A percentile compares a stretch with the other conserved stretches of the same genome.
These are phyloP conservation scores for Mycena haematopus DNA, from an alignment of 768 basidiomycete genomes.

Conservation along the genomic window DNA sequence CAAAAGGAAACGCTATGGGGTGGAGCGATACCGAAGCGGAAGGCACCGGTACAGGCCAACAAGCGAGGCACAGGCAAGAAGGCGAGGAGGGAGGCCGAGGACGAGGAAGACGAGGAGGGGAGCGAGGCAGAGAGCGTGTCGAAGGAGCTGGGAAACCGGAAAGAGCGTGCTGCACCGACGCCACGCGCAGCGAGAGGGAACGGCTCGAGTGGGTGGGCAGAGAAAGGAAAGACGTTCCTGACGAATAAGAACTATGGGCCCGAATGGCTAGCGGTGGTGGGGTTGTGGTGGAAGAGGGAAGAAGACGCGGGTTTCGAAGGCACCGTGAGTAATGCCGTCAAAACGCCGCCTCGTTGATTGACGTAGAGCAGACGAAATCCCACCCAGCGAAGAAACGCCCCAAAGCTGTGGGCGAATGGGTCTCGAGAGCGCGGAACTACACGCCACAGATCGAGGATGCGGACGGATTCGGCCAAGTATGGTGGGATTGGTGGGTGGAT, in stretches of 20 bases:
- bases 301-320: neutral
- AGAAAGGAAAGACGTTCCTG: neutral
- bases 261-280: neutral
- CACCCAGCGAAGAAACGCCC: neutral
- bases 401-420: conserved; percentile 1
- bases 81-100: neutral
- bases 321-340: neutral
- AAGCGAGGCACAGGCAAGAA: neutral
- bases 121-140: too few species aligned
- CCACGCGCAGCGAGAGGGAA: neutral
- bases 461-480: neutral
- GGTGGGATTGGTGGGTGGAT: neutral
- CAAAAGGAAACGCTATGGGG: conserved; percentile 16
- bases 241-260: neutral
- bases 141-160: neutral
- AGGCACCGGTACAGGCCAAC: neutral
- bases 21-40: neutral
- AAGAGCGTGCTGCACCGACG: neutral
- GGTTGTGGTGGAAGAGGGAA: conserved; percentile 8
- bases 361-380: neutral
- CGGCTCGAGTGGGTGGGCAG: neutral
- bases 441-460: neutral
- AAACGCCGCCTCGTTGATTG: neutral
- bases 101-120: neutral
- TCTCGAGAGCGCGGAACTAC: neutral